Evolutionary conservation across 352 stramenopile species (phyloP), one percentile per base, ranked within the genome.

Genomic region (Pythium rishiriense): DNA sequence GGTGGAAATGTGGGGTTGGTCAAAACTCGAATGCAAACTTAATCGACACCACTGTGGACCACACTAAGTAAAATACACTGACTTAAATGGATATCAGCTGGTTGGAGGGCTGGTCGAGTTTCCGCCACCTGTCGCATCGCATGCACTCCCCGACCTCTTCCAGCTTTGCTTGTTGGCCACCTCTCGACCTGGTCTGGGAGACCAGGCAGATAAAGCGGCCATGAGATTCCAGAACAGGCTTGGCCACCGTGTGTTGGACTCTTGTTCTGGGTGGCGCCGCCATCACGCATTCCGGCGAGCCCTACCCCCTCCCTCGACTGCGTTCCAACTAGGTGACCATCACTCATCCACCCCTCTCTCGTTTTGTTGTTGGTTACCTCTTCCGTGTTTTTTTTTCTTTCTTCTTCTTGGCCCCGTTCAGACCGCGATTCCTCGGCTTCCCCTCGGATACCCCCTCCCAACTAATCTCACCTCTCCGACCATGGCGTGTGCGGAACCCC

Each of bases 401-500:
- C 35, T 47, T 55, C 35, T 42, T n/a, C n/a, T n/a, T n/a, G n/a
- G n/a, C n/a, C n/a, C n/a, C 11, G 35, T 28, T 51, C 55, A 47
- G 10, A 41, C 24, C 21, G 21, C 28, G 22, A 33, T 51, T 54
- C 39, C 55, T 58, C 33, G 25, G 24, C 14, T 42, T 14, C 29
- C 14, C 29, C 14, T 14, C 9, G 21, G 19, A 46, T 46, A 42
- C 46, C 39, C 47, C 41, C 5, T 28, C 9, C 28, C 47, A 53
- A 64, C 57, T 33, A 26, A 3, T 43, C 26, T 46, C 57, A 52
- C 43, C 42, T 10, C 21, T 21, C 28, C n/a, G 25, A 58, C 37
- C 21, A 39, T 89, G 81, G 73, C 69, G 52, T 70, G 73, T 64
- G 28, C 66, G 35, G 69, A 76, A 68, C 73, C 66, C 47, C 62